Conservation (phyloP, 176 grass and related monocot genomes). For the Oryza meridionalis region DNA sequence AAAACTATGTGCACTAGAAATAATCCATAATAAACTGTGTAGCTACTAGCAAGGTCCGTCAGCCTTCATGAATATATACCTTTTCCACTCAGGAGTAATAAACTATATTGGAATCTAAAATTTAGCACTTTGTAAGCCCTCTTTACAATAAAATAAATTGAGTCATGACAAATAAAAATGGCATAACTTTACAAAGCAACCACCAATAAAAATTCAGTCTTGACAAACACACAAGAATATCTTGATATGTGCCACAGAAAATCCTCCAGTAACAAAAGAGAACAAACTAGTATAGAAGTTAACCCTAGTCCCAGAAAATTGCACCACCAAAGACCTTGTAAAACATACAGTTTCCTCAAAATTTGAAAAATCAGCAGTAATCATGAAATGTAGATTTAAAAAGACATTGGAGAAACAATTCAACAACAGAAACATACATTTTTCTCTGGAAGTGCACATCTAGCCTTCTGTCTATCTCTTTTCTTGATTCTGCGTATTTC, state of each 20-base stretch:
- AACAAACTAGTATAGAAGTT: conserved; percentile 10
- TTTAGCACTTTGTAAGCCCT: not conserved
- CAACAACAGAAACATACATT: conserved; percentile 61
- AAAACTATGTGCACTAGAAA: not conserved
- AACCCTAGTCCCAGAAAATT: conserved; percentile 2
- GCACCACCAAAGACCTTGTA: conserved; percentile 19
- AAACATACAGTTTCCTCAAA: conserved; percentile 13
- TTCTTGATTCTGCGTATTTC: conserved; percentile 73
- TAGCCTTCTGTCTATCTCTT: conserved; percentile 77
- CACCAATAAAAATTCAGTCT: conserved; percentile 1
- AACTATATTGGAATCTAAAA: not conserved
- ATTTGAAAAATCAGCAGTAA: conserved; percentile 26
- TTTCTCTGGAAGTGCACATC: conserved; percentile 84
- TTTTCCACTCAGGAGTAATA: not conserved
- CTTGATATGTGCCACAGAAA: not conserved
- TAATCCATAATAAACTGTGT: not conserved
- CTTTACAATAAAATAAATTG: conserved; percentile 22
- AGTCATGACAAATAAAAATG: not conserved
- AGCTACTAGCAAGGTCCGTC: not conserved
- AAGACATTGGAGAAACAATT: conserved; percentile 6
- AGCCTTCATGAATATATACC: not conserved
- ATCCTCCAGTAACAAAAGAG: conserved; percentile 11
- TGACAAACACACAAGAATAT: conserved; percentile 8
- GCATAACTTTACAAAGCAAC: not conserved
- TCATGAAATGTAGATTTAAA: conserved; percentile 6